Evolutionary conservation across 1,139 yeast species (phyloP).

Genomic region (Hansenula sp.): DNA sequence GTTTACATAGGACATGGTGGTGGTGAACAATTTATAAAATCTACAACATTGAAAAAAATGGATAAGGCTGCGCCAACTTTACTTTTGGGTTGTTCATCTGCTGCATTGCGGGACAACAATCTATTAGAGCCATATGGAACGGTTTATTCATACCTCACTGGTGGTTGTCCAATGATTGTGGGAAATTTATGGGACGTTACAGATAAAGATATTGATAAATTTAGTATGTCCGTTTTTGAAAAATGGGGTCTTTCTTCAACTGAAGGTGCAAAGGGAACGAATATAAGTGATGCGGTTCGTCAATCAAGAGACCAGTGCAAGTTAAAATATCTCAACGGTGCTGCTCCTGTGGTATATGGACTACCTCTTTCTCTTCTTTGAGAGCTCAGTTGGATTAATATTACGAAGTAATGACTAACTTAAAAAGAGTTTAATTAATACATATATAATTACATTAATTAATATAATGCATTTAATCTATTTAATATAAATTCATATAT

Average conservation of each 20-base stretch:
- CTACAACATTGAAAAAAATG: conserved; percentile 41
- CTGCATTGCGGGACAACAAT: conserved; percentile 57
- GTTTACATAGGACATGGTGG: conserved; percentile 94
- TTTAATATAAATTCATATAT: too few species aligned
- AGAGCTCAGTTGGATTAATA: background rate
- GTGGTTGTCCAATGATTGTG: conserved; percentile 78
- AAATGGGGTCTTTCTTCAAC: conserved; percentile 49
- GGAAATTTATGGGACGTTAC: conserved; percentile 97
- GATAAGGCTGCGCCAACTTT: conserved; percentile 60
- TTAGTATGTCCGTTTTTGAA: conserved; percentile 55
- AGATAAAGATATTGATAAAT: conserved; percentile 87
- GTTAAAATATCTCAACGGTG: conserved; percentile 67
- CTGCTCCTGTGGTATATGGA: conserved; percentile 79
- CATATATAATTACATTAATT: too few species aligned
- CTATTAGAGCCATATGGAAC: conserved; percentile 73
- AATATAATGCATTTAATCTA: too few species aligned
- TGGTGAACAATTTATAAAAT: conserved; percentile 74
- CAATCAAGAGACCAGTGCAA: conserved; percentile 60
- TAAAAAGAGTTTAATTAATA: too few species aligned
- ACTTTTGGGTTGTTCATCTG: conserved; percentile 91
- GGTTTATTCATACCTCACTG: conserved; percentile 65
- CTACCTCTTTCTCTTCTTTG: conserved; percentile 43
- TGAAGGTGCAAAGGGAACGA: conserved; percentile 12
- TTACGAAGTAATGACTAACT: too few species aligned
- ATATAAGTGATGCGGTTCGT: conserved; percentile 48